Conservation (phyloP, 2,329 filamentous ascomycete genomes). For the Cryphonectria nitschkei region DNA sequence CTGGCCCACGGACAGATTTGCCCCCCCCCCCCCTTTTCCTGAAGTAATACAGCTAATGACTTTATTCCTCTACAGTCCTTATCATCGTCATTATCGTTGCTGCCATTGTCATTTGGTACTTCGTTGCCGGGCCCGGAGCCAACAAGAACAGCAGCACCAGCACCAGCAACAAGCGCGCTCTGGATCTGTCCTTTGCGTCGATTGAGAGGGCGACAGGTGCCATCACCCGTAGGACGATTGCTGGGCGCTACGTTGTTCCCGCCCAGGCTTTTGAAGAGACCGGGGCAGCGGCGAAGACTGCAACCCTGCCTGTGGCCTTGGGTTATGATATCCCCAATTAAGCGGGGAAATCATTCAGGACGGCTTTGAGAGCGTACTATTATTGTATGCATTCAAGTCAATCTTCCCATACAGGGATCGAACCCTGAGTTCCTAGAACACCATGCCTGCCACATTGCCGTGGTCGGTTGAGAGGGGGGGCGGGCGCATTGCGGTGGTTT, state of each 20-base stretch:
- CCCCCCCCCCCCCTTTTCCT: neutral
- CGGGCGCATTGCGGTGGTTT: neutral
- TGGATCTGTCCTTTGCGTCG: slow-evolving; percentile 28
- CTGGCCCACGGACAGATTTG: neutral
- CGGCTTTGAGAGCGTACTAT: too few relatives aligned
- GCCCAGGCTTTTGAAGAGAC: slow-evolving; percentile 3
- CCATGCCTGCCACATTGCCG: neutral
- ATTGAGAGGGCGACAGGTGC: slow-evolving; percentile 5
- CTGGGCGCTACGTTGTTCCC: slow-evolving; percentile 24
- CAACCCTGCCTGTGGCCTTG: slow-evolving; percentile 13
- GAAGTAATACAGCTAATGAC: neutral
- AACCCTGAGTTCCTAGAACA: neutral
- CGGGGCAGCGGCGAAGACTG: neutral
- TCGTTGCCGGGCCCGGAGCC: slow-evolving; percentile 39
- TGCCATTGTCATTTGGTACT: slow-evolving; percentile 54
- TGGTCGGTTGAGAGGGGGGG: neutral
- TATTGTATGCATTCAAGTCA: neutral
- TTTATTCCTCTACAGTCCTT: slow-evolving; percentile 46
- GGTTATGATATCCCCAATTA: slow-evolving; percentile 11
- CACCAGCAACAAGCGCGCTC: slow-evolving; percentile 31
- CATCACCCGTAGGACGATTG: slow-evolving; percentile 29
- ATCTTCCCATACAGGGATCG: neutral
- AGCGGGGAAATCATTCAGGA: neutral
- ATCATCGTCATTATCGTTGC: slow-evolving; percentile 58
- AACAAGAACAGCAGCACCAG: slow-evolving; percentile 39